A percentile compares a stretch with the other conserved stretches of the same genome.
phyloP scores from a whole-genome alignment of 202 grass and related monocot genomes.

The Schoenoplectus tabernaemontani region DNA sequence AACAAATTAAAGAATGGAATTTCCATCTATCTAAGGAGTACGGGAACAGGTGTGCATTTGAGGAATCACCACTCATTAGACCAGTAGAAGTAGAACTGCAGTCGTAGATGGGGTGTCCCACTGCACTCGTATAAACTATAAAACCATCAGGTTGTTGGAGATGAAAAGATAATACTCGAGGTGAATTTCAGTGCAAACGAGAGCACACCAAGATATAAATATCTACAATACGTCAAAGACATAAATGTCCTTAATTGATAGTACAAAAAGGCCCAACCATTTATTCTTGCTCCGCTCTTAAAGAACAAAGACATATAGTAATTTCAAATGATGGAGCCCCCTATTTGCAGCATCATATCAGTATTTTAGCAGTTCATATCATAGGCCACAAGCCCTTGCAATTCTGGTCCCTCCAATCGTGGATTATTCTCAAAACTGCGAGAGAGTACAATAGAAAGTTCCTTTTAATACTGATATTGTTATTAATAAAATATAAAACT shows the following conservation, averaged over 20 bases:
- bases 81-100: too few species aligned
- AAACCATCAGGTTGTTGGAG: too few species aligned
- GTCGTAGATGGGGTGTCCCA: too few species aligned
- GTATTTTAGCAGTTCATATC: conserved; percentile 50
- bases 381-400: conserved; percentile 53
- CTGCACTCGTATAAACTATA: too few species aligned
- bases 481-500: background rate
- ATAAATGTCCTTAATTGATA: background rate
- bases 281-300: background rate
- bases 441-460: background rate
- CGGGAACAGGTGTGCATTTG: too few species aligned
- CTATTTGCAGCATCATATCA: background rate
- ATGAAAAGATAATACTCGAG: too few species aligned
- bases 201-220: background rate
- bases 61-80: too few species aligned
- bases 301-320: conserved; percentile 13
- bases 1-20: too few species aligned
- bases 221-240: background rate
- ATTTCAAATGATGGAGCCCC: background rate
- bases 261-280: conserved; percentile 17
- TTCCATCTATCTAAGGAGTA: too few species aligned
- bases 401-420: conserved; percentile 55
- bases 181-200: background rate
- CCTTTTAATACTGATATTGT: background rate
- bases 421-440: conserved; percentile 62